phyloP scores from a whole-genome alignment of 495 filamentous ascomycete species.

The Tuber calosporum region DNA sequence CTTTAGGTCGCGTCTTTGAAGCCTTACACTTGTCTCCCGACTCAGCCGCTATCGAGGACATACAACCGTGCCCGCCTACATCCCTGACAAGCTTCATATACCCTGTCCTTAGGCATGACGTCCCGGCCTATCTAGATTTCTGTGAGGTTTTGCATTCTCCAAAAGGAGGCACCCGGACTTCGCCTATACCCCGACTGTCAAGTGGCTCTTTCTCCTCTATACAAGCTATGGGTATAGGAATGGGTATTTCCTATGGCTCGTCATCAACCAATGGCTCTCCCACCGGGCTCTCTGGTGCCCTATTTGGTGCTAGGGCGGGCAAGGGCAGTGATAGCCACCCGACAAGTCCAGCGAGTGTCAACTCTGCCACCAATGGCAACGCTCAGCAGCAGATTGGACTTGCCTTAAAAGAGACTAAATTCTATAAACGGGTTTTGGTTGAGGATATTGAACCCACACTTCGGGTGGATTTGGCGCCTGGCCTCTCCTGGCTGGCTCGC shows the following conservation, averaged over 20 bases:
- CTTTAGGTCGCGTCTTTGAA: constrained; percentile 47
- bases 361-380: constrained; percentile 12
- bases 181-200: constrained; percentile 59
- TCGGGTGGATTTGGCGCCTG: constrained; percentile 78
- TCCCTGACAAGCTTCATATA: constrained; percentile 76
- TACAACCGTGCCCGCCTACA: constrained; percentile 71
- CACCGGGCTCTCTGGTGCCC: constrained; percentile 29
- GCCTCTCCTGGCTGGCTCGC: constrained; percentile 85
- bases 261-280: constrained; percentile 38
- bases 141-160: constrained; percentile 64
- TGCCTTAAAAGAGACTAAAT: constrained; percentile 78
- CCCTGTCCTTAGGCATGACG: constrained; percentile 73
- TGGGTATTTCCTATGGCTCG: constrained; percentile 32
- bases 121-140: constrained; percentile 78
- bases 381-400: constrained; percentile 31
- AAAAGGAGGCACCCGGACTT: constrained; percentile 51
- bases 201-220: constrained; percentile 48
- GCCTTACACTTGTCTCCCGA: constrained; percentile 47
- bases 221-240: constrained; percentile 39
- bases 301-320: constrained; percentile 28
- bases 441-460: constrained; percentile 95
- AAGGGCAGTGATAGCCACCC: constrained; percentile 29
- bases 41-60: constrained; percentile 50
- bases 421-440: constrained; percentile 77
- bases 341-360: constrained; percentile 22